Percentiles rank a stretch among this genome's conserved stretches.
phyloP scores from a whole-genome alignment of 208 protist species.

The Trypanosoma cruzi region DNA sequence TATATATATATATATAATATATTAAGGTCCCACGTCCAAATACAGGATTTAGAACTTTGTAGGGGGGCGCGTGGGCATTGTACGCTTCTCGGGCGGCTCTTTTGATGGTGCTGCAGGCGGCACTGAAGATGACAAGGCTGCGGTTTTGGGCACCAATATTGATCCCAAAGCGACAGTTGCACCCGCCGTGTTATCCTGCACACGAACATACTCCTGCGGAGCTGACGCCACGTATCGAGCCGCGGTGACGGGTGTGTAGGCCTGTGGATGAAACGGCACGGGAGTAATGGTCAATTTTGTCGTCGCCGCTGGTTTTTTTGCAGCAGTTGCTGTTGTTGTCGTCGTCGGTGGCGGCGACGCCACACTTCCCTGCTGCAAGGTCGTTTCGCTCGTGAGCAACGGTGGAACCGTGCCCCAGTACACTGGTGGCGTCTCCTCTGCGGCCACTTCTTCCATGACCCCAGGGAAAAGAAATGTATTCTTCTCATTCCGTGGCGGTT shows the following conservation, averaged over 20 bases:
- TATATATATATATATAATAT: too few species aligned
- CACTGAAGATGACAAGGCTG: slow-evolving; percentile 3
- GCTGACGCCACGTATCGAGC: slow-evolving; percentile 25
- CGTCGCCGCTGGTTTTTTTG: slow-evolving; percentile 9
- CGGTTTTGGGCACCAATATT: slow-evolving; percentile 55
- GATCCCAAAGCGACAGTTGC: slow-evolving; percentile 70
- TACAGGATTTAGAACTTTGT: slow-evolving; percentile 27
- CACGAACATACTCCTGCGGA: slow-evolving; percentile 81
- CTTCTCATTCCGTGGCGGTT: slow-evolving; percentile 89
- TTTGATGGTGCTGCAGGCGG: slow-evolving; percentile 4
- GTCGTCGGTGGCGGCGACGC: not conserved
- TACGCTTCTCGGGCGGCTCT: slow-evolving; percentile 5
- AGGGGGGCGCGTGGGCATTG: slow-evolving; percentile 3
- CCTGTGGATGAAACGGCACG: slow-evolving; percentile 70
- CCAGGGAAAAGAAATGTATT: slow-evolving; percentile 86
- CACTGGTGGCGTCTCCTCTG: slow-evolving; percentile 28
- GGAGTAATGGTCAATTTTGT: slow-evolving; percentile 47
- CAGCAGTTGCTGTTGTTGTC: slow-evolving; percentile 19
- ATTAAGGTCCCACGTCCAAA: not conserved
- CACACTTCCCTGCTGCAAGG: not conserved
- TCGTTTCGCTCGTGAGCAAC: slow-evolving; percentile 8
- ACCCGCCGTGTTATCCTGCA: slow-evolving; percentile 63
- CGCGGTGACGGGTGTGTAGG: slow-evolving; percentile 39
- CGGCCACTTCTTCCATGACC: slow-evolving; percentile 79
- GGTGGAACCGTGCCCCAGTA: slow-evolving; percentile 54